Evolutionary conservation across 805 yeast genomes (phyloP).

Genomic region (Metschnikowia rubicola): DNA sequence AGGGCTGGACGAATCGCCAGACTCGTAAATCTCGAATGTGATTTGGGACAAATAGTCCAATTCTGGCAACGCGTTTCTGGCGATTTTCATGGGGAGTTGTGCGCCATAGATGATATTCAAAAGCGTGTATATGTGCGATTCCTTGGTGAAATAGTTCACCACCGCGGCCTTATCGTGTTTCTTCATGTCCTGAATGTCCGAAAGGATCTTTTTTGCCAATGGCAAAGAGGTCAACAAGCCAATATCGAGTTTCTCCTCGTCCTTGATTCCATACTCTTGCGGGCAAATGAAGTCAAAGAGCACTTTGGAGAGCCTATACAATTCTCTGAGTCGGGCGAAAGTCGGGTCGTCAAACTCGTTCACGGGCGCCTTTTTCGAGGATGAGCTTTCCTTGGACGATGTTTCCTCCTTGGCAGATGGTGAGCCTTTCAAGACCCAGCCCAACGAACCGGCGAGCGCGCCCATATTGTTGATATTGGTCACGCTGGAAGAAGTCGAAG

Average conservation of each 20-base stretch:
- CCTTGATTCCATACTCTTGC: slow-evolving; percentile 96
- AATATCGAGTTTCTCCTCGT: slow-evolving; percentile 91
- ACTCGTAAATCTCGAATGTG: slow-evolving; percentile 87
- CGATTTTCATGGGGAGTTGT: slow-evolving; percentile 90
- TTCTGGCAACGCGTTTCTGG: slow-evolving; percentile 93
- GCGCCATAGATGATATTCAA: slow-evolving; percentile 88
- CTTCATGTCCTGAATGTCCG: slow-evolving; percentile 77
- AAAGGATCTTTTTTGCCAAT: slow-evolving; percentile 78
- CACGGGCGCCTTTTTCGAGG: slow-evolving; percentile 18
- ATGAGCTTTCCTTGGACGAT: slow-evolving; percentile 9
- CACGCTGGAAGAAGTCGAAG: slow-evolving; percentile 21
- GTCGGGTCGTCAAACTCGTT: slow-evolving; percentile 73
- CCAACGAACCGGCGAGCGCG: slow-evolving; percentile 67
- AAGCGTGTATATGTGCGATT: slow-evolving; percentile 91
- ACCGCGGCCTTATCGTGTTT: slow-evolving; percentile 77
- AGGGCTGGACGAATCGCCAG: slow-evolving; percentile 54
- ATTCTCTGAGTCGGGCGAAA: slow-evolving; percentile 77
- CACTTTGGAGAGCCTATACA: slow-evolving; percentile 86
- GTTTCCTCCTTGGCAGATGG: slow-evolving; percentile 16
- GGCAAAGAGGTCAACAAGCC: slow-evolving; percentile 94
- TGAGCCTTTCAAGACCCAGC: slow-evolving; percentile 62
- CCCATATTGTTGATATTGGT: slow-evolving; percentile 21
- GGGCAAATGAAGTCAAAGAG: slow-evolving; percentile 97
- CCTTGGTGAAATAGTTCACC: slow-evolving; percentile 91
- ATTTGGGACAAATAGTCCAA: slow-evolving; percentile 93